Conservation (phyloP, 371 early-diverging fungal species). For the Syncephalastrum sp. region DNA sequence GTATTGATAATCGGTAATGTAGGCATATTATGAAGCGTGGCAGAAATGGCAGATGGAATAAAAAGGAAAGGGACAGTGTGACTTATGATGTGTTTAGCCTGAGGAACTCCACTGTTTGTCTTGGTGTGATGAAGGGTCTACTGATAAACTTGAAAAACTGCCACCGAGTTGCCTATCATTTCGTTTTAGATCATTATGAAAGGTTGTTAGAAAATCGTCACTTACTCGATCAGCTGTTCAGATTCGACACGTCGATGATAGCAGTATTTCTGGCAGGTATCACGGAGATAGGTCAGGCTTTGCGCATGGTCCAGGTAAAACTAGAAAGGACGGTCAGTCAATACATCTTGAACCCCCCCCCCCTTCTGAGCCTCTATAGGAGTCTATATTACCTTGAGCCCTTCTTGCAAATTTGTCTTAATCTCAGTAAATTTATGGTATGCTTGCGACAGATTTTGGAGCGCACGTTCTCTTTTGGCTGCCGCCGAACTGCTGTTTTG, state of each 20-base stretch:
- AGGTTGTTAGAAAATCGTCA: not conserved
- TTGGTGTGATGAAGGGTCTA: too few species aligned
- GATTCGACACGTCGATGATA: constrained; percentile 63
- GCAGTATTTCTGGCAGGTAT: constrained; percentile 67
- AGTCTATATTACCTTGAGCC: constrained; percentile 42
- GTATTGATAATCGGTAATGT: constrained; percentile 3
- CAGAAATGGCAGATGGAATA: constrained; percentile 35
- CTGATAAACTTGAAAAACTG: too few species aligned
- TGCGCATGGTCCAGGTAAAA: constrained; percentile 72
- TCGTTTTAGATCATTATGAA: too few species aligned
- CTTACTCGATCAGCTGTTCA: constrained; percentile 15
- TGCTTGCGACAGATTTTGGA: constrained; percentile 67
- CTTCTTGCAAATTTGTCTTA: constrained; percentile 65
- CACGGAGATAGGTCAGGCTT: constrained; percentile 54
- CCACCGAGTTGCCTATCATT: too few species aligned
- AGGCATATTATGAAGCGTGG: constrained; percentile 55
- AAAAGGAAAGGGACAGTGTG: too few species aligned
- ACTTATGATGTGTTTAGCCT: too few species aligned
- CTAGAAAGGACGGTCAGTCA: constrained; percentile 20
- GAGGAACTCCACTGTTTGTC: too few species aligned
- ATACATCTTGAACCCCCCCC: not conserved
- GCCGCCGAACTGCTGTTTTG: constrained; percentile 49
- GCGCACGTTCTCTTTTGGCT: constrained; percentile 63
- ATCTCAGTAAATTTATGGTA: constrained; percentile 67
- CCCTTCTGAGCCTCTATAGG: not conserved